Evolutionary conservation across 805 yeast species (phyloP).

Genomic region (Yarrowia sp.): DNA sequence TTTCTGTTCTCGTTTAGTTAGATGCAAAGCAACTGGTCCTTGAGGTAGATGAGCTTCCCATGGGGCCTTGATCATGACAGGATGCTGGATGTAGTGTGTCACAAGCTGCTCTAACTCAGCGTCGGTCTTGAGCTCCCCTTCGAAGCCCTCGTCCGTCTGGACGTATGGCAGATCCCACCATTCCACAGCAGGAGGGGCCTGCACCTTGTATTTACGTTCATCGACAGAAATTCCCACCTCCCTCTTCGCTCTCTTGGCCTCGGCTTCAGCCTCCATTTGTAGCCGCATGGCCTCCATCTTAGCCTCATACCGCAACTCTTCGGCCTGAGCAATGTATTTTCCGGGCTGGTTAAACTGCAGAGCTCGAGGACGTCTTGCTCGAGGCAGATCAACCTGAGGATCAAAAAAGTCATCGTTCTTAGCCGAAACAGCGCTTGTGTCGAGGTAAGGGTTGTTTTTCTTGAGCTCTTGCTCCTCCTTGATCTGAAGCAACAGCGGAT

Average conservation of each 20-base stretch:
- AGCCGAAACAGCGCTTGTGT: constrained; percentile 5
- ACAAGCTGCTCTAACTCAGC: constrained; percentile 55
- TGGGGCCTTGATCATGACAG: constrained; percentile 67
- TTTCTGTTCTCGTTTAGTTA: constrained; percentile 80
- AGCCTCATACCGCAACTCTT: constrained; percentile 56
- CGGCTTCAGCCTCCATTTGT: constrained; percentile 49
- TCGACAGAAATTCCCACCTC: constrained; percentile 61
- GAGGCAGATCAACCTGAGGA: constrained; percentile 20
- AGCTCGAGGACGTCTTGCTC: constrained; percentile 43
- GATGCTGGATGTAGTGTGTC: constrained; percentile 81
- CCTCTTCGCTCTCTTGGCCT: constrained; percentile 52
- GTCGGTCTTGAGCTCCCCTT: constrained; percentile 35
- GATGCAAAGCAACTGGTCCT: constrained; percentile 56
- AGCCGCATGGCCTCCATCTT: constrained; percentile 49
- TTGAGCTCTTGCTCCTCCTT: constrained; percentile 35
- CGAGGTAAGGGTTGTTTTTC: constrained; percentile 20
- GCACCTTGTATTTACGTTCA: constrained; percentile 61
- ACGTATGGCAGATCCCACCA: constrained; percentile 88
- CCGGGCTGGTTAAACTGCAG: constrained; percentile 68
- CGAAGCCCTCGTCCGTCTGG: constrained; percentile 48
- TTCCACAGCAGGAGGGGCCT: constrained; percentile 69
- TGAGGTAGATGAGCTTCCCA: constrained; percentile 58
- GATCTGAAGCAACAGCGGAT: constrained; percentile 19
- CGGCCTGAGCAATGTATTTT: constrained; percentile 63
- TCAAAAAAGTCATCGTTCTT: constrained; percentile 19